A percentile compares a stretch with the other conserved stretches of the same genome.
phyloP scores from a whole-genome alignment of 2,329 filamentous ascomycete species.

The Hymenoscyphus infarciens region DNA sequence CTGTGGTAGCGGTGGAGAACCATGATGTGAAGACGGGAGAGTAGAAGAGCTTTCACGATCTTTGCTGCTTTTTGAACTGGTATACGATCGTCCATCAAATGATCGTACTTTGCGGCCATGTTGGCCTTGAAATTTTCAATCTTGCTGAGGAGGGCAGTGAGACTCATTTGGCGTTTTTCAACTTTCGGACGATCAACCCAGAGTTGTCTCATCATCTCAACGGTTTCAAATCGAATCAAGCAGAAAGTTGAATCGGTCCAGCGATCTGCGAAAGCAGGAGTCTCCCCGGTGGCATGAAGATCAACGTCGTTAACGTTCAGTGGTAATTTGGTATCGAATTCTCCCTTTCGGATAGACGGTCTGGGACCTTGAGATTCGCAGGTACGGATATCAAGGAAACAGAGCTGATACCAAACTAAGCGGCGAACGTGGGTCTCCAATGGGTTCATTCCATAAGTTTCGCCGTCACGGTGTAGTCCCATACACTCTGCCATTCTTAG shows the following conservation, averaged over 20 bases:
- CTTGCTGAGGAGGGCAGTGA: constrained; percentile 63
- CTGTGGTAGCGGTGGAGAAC: constrained; percentile 64
- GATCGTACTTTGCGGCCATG: constrained; percentile 63
- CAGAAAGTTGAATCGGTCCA: constrained; percentile 69
- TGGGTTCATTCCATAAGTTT: constrained; percentile 60
- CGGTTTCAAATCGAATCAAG: constrained; percentile 68
- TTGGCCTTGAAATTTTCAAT: constrained; percentile 64
- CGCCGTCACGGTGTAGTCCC: constrained; percentile 66
- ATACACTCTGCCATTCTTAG: constrained; percentile 75
- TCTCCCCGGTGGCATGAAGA: constrained; percentile 46
- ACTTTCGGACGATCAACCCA: constrained; percentile 67
- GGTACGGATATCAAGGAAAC: constrained; percentile 71
- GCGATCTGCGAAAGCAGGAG: constrained; percentile 38
- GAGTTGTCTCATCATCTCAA: constrained; percentile 67
- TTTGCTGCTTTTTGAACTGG: constrained; percentile 62
- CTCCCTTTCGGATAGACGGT: constrained; percentile 67
- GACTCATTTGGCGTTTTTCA: constrained; percentile 55
- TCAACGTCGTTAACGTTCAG: constrained; percentile 67
- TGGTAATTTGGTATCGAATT: constrained; percentile 71
- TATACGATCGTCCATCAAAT: constrained; percentile 54
- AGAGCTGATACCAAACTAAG: constrained; percentile 74
- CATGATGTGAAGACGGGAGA: constrained; percentile 62
- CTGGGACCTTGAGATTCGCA: constrained; percentile 71
- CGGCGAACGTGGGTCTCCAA: constrained; percentile 69
- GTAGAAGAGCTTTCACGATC: constrained; percentile 61